Base-by-base conservation (phyloP, 306 rosid species). In the Gastrolobium bilobum region DNA sequence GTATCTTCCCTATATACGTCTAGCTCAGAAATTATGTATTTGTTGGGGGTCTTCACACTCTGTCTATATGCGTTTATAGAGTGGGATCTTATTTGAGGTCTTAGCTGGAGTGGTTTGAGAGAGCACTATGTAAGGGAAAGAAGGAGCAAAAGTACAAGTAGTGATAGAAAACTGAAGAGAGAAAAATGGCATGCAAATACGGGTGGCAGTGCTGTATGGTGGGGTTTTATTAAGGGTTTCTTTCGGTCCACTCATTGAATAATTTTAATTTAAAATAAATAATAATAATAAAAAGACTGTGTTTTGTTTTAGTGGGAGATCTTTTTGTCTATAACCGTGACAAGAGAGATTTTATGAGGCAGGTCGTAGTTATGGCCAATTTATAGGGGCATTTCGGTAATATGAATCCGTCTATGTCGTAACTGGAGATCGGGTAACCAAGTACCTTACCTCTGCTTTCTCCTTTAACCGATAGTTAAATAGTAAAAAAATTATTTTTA, bases 141-240 rank as follows among this genome's bases (percentile, higher is more conserved):
- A 70, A 10, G 76, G 62, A 63, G 53, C 37, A 20, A 35, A n/a
- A 81, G 69, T 79, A 85, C 71, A 48, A 42, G 57, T 8, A 6
- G 51, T 44, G 48, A 71, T 26, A 13, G 50, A 38, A 5, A 37
- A 6, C 26, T 20, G 29, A 14, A 14, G 44, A 37, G 58, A 79
- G 79, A 79, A 47, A 56, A 82, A 63, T 75, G 65, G 87, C 86
- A 83, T 88, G 92, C 90, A 90, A 88, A 71, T 75, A 48, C 88
- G 78, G 82, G 89, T 80, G 88, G 92, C 86, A 80, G 79, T 73
- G 67, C 74, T 84, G 59, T 39, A 71, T 65, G 88, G 91, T 83
- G 94, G 89, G 90, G 88, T 88, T 91, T 91, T 87, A 86, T 88
- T 87, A 61, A 83, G 85, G 88, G 88, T 61, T 88, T 83, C 85